These are phyloP conservation scores for Helicostylum pulchrum DNA, from an alignment of 192 early-diverging fungal genomes.

Conservation along the genomic window DNA sequence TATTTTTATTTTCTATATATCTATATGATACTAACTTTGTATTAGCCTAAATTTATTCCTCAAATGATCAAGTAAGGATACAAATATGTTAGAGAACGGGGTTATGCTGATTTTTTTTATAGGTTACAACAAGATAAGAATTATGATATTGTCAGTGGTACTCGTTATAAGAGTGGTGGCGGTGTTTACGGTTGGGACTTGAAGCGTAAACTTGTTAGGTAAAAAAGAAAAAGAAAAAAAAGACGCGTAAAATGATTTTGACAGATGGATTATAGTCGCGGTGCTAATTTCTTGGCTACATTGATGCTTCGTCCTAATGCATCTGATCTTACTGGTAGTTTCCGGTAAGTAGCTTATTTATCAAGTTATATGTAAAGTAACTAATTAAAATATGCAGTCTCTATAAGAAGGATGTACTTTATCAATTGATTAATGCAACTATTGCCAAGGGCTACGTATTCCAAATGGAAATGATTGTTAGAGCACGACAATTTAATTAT, in stretches of 20 bases:
- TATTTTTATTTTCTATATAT: background rate
- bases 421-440: constrained; percentile 80
- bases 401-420: constrained; percentile 90
- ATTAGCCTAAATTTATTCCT: constrained; percentile 92
- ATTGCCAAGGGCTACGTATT: constrained; percentile 98
- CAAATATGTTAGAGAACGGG: no score
- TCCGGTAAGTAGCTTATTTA: constrained; percentile 51
- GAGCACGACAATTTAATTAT: constrained; percentile 87
- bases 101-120: background rate
- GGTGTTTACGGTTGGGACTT: constrained; percentile 99
- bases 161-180: constrained; percentile 82
- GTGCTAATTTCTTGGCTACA: constrained; percentile 94
- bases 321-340: constrained; percentile 93
- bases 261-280: constrained; percentile 58
- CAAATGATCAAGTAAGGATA: constrained; percentile 76
- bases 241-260: background rate
- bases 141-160: constrained; percentile 93
- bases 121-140: constrained; percentile 78
- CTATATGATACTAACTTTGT: background rate
- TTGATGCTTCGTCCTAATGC: constrained; percentile 84
- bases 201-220: constrained; percentile 90
- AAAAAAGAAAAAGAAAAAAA: background rate
- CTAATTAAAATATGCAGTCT: constrained; percentile 44
- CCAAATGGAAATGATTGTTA: constrained; percentile 99
- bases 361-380: background rate